Base-by-base conservation (phyloP, 768 basidiomycete genomes). In the Boletus speciosus region DNA sequence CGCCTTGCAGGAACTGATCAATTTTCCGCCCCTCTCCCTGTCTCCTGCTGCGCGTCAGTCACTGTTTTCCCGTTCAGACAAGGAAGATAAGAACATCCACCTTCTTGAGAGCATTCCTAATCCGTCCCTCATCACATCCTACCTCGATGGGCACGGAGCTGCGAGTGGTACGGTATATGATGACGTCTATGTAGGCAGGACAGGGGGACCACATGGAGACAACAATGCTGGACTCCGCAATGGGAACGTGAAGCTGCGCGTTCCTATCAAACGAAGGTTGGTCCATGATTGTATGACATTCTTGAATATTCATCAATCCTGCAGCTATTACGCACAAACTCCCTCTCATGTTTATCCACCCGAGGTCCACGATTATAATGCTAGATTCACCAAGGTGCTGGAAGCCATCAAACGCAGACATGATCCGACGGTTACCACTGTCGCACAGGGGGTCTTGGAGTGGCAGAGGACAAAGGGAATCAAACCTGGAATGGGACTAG, bases 351-450 rank as follows among this genome's bases (percentile, higher is more conserved):
- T 78, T 23, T 97, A 93, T 81, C 97, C 96, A 4, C 97, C 96
- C 0, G 90, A 96, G 65, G 83, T 99, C 0, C 86, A 86, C 61
- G 93, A 96, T 61, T 97, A 93, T 76, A 98, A 98, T 71, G 82
- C 83, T 25, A 79, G 83, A 8, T 98, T 99, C 75, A 99, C 97
- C 5, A 86, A 86, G 60, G 71, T 84, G 35, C 79, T 98, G 9
- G 88, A 95, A 43, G 75, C 83, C 23, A 95, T 99, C 78, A 99
- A 99, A 76, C 83, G 79, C 52, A 79, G 97, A 11, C 97, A 99
- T 71, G 96, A 98, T 66, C 96, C 96, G 0, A 98, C 97, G 0
- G 97, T 98, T 8, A 95, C 96, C 6, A 97, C 95, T 8, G 90
- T 98, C 52, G 93, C 92, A 0, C 94, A 96, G 71, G 96, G 96